Percentiles rank a stretch among this genome's conserved stretches.
These are phyloP conservation scores for Raddia guianensis DNA, from an alignment of 176 grass and related monocot species.

Conservation along the genomic window DNA sequence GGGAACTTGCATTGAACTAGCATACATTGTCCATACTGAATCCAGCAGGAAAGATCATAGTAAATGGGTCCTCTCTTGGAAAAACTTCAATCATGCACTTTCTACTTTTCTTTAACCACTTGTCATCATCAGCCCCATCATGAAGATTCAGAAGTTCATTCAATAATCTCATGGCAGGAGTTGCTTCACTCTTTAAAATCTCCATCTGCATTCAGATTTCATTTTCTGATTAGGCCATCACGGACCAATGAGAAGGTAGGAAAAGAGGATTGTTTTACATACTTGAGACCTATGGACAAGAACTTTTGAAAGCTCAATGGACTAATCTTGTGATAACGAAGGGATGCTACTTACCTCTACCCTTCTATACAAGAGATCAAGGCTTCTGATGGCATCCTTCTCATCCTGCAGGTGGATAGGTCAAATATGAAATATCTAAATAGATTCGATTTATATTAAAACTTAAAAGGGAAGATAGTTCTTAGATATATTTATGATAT, in stretches of 20 bases:
- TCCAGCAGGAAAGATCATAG: slow-evolving; percentile 76
- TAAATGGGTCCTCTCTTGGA: slow-evolving; percentile 83
- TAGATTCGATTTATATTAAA: slow-evolving; percentile 17
- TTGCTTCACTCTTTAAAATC: slow-evolving; percentile 89
- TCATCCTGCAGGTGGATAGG: slow-evolving; percentile 65
- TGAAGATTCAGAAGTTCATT: slow-evolving; percentile 92
- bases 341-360: slow-evolving; percentile 58
- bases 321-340: not conserved
- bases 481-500: slow-evolving; percentile 19
- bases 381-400: slow-evolving; percentile 84
- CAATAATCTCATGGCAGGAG: slow-evolving; percentile 85
- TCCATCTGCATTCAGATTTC: slow-evolving; percentile 62
- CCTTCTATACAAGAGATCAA: slow-evolving; percentile 92
- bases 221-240: slow-evolving; percentile 28
- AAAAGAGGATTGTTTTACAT: slow-evolving; percentile 15
- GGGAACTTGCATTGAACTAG: slow-evolving; percentile 25
- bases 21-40: slow-evolving; percentile 78
- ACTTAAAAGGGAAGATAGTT: slow-evolving; percentile 26
- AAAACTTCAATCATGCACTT: slow-evolving; percentile 75
- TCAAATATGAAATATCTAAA: slow-evolving; percentile 19
- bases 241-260: not conserved
- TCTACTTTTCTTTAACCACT: slow-evolving; percentile 91
- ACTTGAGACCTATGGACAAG: not conserved
- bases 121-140: slow-evolving; percentile 73
- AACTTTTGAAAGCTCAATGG: slow-evolving; percentile 4